Evolutionary conservation across 1,284 basidiomycete species (phyloP).

Genomic region (Chondrostereum purpureum): DNA sequence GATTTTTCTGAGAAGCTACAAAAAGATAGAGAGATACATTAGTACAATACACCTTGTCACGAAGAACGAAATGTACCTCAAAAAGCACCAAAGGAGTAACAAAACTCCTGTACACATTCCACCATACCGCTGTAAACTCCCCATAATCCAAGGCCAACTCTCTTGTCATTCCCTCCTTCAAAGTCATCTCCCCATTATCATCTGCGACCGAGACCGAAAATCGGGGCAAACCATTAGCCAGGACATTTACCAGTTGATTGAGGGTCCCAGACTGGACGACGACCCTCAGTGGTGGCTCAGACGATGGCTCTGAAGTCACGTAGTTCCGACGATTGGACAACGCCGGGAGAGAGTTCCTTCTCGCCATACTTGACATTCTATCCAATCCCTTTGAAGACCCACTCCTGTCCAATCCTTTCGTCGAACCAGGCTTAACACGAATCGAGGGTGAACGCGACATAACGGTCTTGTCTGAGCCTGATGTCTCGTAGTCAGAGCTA

Average conservation of each 20-base stretch:
- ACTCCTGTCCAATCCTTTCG: constrained; percentile 60
- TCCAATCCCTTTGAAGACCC: constrained; percentile 59
- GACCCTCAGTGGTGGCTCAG: constrained; percentile 65
- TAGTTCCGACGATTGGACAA: constrained; percentile 58
- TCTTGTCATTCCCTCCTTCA: constrained; percentile 61
- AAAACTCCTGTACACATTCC: constrained; percentile 74
- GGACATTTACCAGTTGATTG: constrained; percentile 64
- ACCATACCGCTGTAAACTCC: constrained; percentile 73
- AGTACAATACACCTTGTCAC: constrained; percentile 4
- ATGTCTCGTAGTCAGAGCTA: constrained; percentile 45
- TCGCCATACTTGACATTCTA: constrained; percentile 64
- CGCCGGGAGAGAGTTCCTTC: constrained; percentile 71
- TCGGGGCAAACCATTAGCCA: constrained; percentile 71
- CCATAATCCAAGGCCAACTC: constrained; percentile 62
- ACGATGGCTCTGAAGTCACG: constrained; percentile 49
- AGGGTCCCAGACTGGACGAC: constrained; percentile 72
- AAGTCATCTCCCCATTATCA: constrained; percentile 75
- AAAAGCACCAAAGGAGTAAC: constrained; percentile 74
- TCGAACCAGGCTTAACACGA: constrained; percentile 62
- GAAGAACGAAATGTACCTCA: constrained; percentile 44
- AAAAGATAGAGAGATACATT: constrained; percentile 9
- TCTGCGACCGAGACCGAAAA: constrained; percentile 73
- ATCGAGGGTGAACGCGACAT: constrained; percentile 62
- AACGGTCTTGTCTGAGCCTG: constrained; percentile 29
- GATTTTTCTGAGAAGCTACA: constrained; percentile 65